phyloP scores from a whole-genome alignment of 129 eudicot species.

The Chrysanthemum seticuspe region DNA sequence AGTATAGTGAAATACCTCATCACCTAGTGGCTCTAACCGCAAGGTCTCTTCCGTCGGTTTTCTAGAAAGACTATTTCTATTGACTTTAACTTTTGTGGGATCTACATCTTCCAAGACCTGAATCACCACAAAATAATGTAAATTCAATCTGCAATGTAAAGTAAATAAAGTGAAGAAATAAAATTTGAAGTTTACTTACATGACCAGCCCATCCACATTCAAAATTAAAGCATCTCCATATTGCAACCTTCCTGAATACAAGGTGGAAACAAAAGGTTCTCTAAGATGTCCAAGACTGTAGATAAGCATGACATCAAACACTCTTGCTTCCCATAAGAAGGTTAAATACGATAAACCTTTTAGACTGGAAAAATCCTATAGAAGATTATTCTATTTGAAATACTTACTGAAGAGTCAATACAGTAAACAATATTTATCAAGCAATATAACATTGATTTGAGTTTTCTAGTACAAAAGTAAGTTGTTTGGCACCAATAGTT shows the following conservation, averaged over 20 bases:
- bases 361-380: no score
- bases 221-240: slow-evolving; percentile 68
- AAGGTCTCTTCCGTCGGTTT: slow-evolving; percentile 47
- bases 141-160: background rate
- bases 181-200: slow-evolving; percentile 39
- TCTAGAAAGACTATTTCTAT: slow-evolving; percentile 31
- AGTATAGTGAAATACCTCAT: slow-evolving; percentile 44
- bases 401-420: background rate
- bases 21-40: slow-evolving; percentile 55
- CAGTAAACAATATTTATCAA: background rate
- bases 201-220: slow-evolving; percentile 88
- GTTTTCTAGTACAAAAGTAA: slow-evolving; percentile 6
- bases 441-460: background rate
- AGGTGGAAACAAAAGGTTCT: background rate
- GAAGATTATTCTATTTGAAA: background rate
- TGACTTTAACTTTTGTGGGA: slow-evolving; percentile 22
- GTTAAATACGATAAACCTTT: no score
- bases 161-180: slow-evolving; percentile 18
- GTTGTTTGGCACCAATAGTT: slow-evolving; percentile 13
- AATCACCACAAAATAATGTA: slow-evolving; percentile 28
- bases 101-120: slow-evolving; percentile 64
- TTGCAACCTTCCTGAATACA: slow-evolving; percentile 47
- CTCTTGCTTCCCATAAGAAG: background rate
- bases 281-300: background rate
- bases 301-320: slow-evolving; percentile 1